Percentiles rank a stretch among this genome's conserved stretches.
Conservation (phyloP, 768 basidiomycete species). For the Myochromella boudieri region DNA sequence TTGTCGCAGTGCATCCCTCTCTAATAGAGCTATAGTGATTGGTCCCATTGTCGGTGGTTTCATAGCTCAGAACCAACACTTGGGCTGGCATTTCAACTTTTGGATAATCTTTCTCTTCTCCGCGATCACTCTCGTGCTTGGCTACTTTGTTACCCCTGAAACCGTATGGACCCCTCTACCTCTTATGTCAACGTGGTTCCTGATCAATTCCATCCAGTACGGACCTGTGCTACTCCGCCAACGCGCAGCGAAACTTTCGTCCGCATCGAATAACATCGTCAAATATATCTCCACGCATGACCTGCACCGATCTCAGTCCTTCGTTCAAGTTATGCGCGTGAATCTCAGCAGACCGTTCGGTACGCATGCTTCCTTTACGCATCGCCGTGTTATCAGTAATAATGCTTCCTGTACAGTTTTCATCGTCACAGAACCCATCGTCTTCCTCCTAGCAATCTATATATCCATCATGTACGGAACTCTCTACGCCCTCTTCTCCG, state of each 20-base stretch:
- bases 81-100: slow-evolving; percentile 65
- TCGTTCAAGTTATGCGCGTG: slow-evolving; percentile 39
- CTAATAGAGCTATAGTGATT: slow-evolving; percentile 37
- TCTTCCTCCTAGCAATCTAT: slow-evolving; percentile 56
- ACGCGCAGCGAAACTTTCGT: slow-evolving; percentile 44
- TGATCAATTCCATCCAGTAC: slow-evolving; percentile 34
- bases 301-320: slow-evolving; percentile 38
- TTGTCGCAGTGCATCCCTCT: neutral
- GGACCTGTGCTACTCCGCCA: slow-evolving; percentile 59
- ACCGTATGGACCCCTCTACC: slow-evolving; percentile 39
- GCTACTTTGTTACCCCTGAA: slow-evolving; percentile 53
- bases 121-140: slow-evolving; percentile 39
- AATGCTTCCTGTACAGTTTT: slow-evolving; percentile 46
- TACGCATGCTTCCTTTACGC: slow-evolving; percentile 24
- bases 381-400: neutral
- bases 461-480: slow-evolving; percentile 61
- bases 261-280: slow-evolving; percentile 36
- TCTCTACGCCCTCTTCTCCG: slow-evolving; percentile 65
- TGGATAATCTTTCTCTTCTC: slow-evolving; percentile 64
- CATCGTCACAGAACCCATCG: slow-evolving; percentile 64
- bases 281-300: slow-evolving; percentile 55
- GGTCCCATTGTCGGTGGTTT: slow-evolving; percentile 72
- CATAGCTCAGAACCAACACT: slow-evolving; percentile 43
- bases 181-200: neutral
- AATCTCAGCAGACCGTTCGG: slow-evolving; percentile 60